A percentile compares a stretch with the other conserved stretches of the same genome.
phyloP scores from a whole-genome alignment of 805 yeast genomes.

The Candida maesae region DNA sequence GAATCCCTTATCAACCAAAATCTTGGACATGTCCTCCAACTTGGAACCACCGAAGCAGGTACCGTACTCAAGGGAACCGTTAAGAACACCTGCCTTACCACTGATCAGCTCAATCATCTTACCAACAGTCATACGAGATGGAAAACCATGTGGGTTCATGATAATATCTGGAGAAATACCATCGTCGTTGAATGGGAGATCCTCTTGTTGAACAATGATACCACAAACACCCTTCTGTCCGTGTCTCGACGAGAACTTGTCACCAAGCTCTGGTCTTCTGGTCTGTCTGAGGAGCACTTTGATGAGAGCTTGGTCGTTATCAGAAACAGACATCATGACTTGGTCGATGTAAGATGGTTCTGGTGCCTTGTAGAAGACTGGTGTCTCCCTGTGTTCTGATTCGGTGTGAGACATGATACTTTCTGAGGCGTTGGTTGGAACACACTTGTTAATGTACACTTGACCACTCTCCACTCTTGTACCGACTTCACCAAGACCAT shows the following conservation, averaged over 20 bases:
- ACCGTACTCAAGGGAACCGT: constrained; percentile 90
- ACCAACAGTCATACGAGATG: constrained; percentile 99
- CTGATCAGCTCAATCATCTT: constrained; percentile 95
- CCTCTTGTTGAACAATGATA: constrained; percentile 95
- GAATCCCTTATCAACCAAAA: constrained; percentile 86
- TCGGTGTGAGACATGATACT: constrained; percentile 33
- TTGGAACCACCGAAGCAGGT: constrained; percentile 99
- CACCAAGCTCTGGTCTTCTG: constrained; percentile 96
- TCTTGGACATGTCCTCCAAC: constrained; percentile 89
- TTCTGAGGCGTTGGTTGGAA: constrained; percentile 82
- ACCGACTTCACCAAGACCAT: constrained; percentile 97
- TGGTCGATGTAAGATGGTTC: constrained; percentile 95
- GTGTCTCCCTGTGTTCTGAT: constrained; percentile 79
- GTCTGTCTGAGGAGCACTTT: constrained; percentile 92
- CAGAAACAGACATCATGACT: constrained; percentile 95
- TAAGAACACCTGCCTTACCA: constrained; percentile 96
- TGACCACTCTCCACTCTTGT: constrained; percentile 87
- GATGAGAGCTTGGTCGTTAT: constrained; percentile 89
- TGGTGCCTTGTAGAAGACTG: constrained; percentile 89
- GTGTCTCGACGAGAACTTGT: constrained; percentile 94
- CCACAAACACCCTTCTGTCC: constrained; percentile 99
- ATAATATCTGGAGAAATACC: constrained; percentile 94
- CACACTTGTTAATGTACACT: constrained; percentile 88
- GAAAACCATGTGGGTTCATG: constrained; percentile 99
- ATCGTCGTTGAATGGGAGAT: constrained; percentile 89